Evolutionary conservation across 176 grass and related monocot genomes (phyloP), one percentile per base, ranked within the genome.

Genomic region (Dactylis glomerata): DNA sequence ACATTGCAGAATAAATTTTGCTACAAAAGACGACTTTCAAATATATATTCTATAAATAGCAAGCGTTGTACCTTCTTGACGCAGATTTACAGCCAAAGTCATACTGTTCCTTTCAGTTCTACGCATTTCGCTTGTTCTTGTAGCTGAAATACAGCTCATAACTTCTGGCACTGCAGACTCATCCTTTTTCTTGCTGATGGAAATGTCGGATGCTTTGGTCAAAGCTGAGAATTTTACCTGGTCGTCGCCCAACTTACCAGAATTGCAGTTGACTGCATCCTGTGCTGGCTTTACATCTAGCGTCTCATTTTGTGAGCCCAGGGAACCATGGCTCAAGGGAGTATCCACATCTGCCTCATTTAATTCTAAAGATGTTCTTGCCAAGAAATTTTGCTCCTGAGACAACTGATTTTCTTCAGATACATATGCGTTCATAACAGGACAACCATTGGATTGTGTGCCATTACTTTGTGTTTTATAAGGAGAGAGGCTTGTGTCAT

Each of bases 311-410:
- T 83, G 46, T 27, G 33, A 79, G 57, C 31, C 55, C 2, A 20
- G 5, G 82, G 76, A 23, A 85, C 65, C 28, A 31, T 65, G 79
- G 5, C 79, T 27, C 30, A 86, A 83, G 56, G 84, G 75, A 90
- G 75, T 75, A 73, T 74, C 68, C 10, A 7, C 81, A 49, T 55
- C 49, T 36, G 42, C 41, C 61, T 77, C 72, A 28, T 89, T 46
- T 20, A 80, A 31, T 78, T 87, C 55, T 61, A 83, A 40, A 80
- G 63, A 49, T 56, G 76, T 24, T 32, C 84, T 78, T 13, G 65
- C 19, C 52, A 45, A 71, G 70, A 87, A 84, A 90, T 74, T 54
- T 54, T 67, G 88, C 57, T 79, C 65, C 45, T 73, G 88, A 41
- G 72, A 37, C 37, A 71, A 63, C 52, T 78, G 26, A 0, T 78